phyloP scores from a whole-genome alignment of 768 basidiomycete genomes.

The Crucibulum laeve region DNA sequence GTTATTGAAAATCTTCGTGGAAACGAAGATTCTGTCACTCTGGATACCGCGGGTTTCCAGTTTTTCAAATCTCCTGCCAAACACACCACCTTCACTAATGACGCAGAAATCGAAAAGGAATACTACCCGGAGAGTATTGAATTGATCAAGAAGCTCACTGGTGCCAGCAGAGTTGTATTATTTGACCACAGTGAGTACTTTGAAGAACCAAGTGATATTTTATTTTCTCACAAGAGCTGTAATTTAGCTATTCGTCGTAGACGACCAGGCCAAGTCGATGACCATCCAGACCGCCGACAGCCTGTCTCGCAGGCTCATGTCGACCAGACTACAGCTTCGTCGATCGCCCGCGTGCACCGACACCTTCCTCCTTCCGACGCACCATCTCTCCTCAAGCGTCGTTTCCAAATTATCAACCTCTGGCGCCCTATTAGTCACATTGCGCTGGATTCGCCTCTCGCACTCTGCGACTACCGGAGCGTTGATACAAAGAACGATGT shows the following conservation, averaged over 20 bases:
- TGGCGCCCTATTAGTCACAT: constrained; percentile 52
- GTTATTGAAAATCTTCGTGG: constrained; percentile 52
- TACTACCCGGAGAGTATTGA: constrained; percentile 59
- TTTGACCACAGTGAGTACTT: constrained; percentile 55
- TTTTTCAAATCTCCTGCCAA: constrained; percentile 33
- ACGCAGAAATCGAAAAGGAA: constrained; percentile 38
- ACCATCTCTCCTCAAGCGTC: constrained; percentile 34
- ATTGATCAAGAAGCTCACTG: constrained; percentile 51
- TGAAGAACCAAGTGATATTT: not conserved
- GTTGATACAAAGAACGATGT: constrained; percentile 37
- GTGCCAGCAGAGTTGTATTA: constrained; percentile 51
- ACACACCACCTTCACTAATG: constrained; percentile 43
- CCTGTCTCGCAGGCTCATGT: constrained; percentile 45
- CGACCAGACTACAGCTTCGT: constrained; percentile 44
- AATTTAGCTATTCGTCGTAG: constrained; percentile 41
- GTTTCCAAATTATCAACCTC: constrained; percentile 58
- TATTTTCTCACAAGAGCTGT: not conserved
- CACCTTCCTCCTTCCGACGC: constrained; percentile 46
- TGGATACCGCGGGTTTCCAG: constrained; percentile 53
- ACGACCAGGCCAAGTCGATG: constrained; percentile 30
- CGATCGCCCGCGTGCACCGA: constrained; percentile 41
- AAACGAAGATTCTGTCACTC: constrained; percentile 35
- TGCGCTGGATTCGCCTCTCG: constrained; percentile 47
- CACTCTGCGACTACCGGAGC: constrained; percentile 45
- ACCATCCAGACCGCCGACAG: constrained; percentile 33